Percentiles rank a stretch among this genome's conserved stretches.
Conservation (phyloP, 2,329 filamentous ascomycete species). For the Alternaria longipes region DNA sequence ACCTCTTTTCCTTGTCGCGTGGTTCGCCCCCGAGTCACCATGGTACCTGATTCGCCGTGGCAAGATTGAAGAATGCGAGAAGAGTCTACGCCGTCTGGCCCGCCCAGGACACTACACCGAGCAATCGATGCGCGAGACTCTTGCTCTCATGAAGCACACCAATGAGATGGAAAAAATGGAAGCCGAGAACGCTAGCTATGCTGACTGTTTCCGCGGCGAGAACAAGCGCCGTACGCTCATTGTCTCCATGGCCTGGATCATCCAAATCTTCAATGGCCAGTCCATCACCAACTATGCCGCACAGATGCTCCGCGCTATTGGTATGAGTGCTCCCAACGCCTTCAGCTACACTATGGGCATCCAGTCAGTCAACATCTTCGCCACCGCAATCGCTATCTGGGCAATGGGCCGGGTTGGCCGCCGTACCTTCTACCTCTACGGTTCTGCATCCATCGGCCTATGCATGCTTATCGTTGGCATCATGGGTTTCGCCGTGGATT, state of each 20-base stretch:
- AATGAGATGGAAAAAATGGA: conserved; percentile 77
- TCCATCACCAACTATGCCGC: conserved; percentile 41
- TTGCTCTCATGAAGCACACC: conserved; percentile 88
- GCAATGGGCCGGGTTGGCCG: conserved; percentile 81
- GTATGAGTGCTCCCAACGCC: conserved; percentile 44
- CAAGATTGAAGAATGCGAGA: conserved; percentile 66
- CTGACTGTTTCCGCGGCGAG: conserved; percentile 79
- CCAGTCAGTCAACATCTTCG: conserved; percentile 72
- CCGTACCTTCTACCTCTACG: conserved; percentile 56
- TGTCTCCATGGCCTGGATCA: conserved; percentile 57
- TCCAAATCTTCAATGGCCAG: conserved; percentile 44
- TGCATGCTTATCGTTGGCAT: conserved; percentile 20
- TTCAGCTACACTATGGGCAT: conserved; percentile 59
- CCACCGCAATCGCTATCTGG: conserved; percentile 78
- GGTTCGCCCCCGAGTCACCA: conserved; percentile 53
- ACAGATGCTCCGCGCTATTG: conserved; percentile 54
- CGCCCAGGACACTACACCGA: conserved; percentile 69
- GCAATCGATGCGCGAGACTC: conserved; percentile 55
- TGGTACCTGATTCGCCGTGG: conserved; percentile 76
- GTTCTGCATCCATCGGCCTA: conserved; percentile 16
- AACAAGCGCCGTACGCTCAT: conserved; percentile 65
- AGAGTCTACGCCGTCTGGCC: conserved; percentile 62
- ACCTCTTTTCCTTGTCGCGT: conserved; percentile 11
- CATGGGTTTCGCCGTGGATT: conserved; percentile 19
- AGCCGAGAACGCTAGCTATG: conserved; percentile 70